A percentile compares a stretch with the other conserved stretches of the same genome.
Conservation (phyloP, 805 yeast genomes). For the Starmera caribaea region DNA sequence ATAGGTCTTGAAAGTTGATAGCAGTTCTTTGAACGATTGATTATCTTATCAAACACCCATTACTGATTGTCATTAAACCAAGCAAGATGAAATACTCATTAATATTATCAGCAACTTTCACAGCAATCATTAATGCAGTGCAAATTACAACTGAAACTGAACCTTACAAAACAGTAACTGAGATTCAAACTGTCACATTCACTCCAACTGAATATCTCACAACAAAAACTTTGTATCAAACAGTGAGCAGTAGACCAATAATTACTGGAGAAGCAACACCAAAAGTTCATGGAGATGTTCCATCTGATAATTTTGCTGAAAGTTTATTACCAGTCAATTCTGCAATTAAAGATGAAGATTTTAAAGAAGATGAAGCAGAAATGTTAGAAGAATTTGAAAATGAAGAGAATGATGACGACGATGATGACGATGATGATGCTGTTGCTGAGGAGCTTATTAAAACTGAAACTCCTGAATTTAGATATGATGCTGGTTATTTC, state of each 20-base stretch:
- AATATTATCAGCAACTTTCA: background rate
- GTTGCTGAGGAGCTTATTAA: too few relatives aligned
- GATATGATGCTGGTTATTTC: conserved; percentile 6
- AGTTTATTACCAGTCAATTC: background rate
- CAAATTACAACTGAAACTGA: too few relatives aligned
- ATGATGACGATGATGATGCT: background rate
- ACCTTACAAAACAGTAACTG: background rate
- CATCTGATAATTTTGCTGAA: background rate
- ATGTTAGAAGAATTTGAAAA: too few relatives aligned
- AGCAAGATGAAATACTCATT: background rate
- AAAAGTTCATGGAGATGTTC: background rate
- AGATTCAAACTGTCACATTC: background rate
- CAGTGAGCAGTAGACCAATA: background rate
- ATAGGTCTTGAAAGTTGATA: background rate
- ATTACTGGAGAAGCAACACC: background rate
- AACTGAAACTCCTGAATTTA: conserved; percentile 1
- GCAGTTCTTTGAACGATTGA: too few relatives aligned
- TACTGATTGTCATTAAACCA: background rate
- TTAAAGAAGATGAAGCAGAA: background rate
- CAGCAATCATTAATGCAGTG: background rate
- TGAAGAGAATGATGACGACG: background rate
- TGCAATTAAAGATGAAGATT: background rate
- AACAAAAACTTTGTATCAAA: background rate
- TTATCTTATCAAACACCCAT: background rate
- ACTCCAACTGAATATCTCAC: background rate